phyloP scores from a whole-genome alignment of 1,139 yeast genomes.

The Yamadazyma aaseri region DNA sequence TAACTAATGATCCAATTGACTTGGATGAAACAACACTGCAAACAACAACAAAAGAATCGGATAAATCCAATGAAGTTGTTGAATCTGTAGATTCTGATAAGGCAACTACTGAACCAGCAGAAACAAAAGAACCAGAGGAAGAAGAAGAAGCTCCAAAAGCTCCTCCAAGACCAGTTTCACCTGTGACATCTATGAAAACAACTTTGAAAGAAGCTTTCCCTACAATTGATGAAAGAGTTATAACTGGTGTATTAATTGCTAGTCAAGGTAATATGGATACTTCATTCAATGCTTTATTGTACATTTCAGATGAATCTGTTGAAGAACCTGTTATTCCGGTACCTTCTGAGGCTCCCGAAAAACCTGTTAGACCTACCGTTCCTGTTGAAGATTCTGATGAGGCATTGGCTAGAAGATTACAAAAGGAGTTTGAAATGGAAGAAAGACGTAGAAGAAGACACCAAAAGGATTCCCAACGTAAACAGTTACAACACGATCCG shows the following conservation, averaged over 20 bases:
- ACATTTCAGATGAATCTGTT: slow-evolving; percentile 67
- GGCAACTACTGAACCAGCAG: neutral
- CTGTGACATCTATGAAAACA: slow-evolving; percentile 49
- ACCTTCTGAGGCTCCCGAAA: slow-evolving; percentile 16
- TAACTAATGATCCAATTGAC: slow-evolving; percentile 35
- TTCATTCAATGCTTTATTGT: slow-evolving; percentile 85
- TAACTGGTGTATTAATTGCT: slow-evolving; percentile 82
- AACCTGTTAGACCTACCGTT: slow-evolving; percentile 18
- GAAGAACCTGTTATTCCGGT: slow-evolving; percentile 55
- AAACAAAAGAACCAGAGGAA: neutral
- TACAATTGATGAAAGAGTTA: slow-evolving; percentile 60
- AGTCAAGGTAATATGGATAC: slow-evolving; percentile 77
- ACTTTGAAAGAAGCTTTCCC: slow-evolving; percentile 84
- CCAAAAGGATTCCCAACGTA: slow-evolving; percentile 21
- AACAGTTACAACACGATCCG: slow-evolving; percentile 21
- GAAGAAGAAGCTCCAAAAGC: slow-evolving; percentile 57
- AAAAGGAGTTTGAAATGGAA: slow-evolving; percentile 61
- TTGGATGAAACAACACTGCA: slow-evolving; percentile 15
- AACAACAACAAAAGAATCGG: neutral
- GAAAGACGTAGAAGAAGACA: slow-evolving; percentile 34
- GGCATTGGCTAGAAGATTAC: slow-evolving; percentile 75
- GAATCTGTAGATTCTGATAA: slow-evolving; percentile 2
- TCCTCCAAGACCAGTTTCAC: slow-evolving; percentile 69
- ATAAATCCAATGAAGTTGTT: neutral
- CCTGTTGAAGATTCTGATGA: slow-evolving; percentile 59